Conservation (phyloP, 306 rosid species). For the Pterocarpus santalinus region DNA sequence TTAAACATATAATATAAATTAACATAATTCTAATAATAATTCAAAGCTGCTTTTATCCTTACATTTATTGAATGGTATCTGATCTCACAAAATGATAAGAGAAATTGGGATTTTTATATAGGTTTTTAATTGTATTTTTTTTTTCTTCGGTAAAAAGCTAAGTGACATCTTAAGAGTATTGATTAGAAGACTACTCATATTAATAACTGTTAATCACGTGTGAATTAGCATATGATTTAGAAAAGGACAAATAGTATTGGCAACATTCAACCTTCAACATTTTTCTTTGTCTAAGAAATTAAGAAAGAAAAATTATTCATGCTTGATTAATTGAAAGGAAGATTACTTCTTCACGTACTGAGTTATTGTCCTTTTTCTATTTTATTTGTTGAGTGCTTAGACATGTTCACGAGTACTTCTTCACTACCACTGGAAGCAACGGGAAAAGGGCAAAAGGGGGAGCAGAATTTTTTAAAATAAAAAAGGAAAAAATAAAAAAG, state of each 20-base stretch:
- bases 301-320: background rate
- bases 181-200: background rate
- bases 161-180: too few relatives aligned
- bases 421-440: background rate
- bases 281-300: background rate
- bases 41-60: too few relatives aligned
- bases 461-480: too few relatives aligned
- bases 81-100: background rate
- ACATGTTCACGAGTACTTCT: background rate
- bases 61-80: slow-evolving; percentile 12
- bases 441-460: background rate
- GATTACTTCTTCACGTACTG: slow-evolving; percentile 2
- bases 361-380: slow-evolving; percentile 20
- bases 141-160: too few relatives aligned
- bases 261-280: slow-evolving; percentile 24
- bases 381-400: slow-evolving; percentile 23
- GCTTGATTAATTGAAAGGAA: slow-evolving; percentile 48
- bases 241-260: slow-evolving; percentile 15
- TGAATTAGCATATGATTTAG: background rate
- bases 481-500: background rate
- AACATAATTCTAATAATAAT: too few relatives aligned
- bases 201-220: background rate
- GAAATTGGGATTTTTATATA: background rate
- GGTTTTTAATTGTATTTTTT: too few relatives aligned
- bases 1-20: too few relatives aligned